Conservation (phyloP, 2,329 filamentous ascomycete genomes). For the Fusarium proliferatum region DNA sequence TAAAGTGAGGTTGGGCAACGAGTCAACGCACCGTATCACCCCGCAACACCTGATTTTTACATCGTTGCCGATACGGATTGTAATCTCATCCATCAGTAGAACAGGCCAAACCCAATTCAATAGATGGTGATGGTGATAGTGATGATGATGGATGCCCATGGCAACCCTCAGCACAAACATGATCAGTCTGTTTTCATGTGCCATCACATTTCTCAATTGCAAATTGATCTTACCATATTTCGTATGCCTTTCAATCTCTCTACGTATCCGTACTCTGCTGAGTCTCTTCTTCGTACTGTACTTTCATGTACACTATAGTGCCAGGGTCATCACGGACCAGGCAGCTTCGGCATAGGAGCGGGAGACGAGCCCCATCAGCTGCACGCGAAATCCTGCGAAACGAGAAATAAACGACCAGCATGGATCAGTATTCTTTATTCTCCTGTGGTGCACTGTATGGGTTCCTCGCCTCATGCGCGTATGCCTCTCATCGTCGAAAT, state of each 20-base stretch:
- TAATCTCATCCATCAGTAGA: conserved; percentile 22
- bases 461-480: conserved; percentile 7
- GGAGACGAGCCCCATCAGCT: conserved; percentile 30
- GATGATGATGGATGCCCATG: conserved; percentile 30
- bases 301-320: conserved; percentile 11
- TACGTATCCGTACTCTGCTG: conserved; percentile 18
- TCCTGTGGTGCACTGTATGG: conserved; percentile 23
- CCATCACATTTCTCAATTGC: conserved; percentile 20
- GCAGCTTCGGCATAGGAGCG: conserved; percentile 28
- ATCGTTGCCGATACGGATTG: background rate
- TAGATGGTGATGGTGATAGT: conserved; percentile 9
- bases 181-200: conserved; percentile 20
- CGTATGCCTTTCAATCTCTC: conserved; percentile 1
- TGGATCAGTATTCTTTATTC: conserved; percentile 9
- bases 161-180: conserved; percentile 21
- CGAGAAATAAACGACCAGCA: background rate
- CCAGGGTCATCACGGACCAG: conserved; percentile 36
- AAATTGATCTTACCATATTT: conserved; percentile 1
- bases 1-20: conserved; percentile 13
- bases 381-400: conserved; percentile 24
- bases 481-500: conserved; percentile 12
- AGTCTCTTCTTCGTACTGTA: conserved; percentile 2
- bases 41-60: no score
- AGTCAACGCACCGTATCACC: no score
- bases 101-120: conserved; percentile 1